Conservation (phyloP, 2,329 filamentous ascomycete species). For the Rasamsonia emersonii region DNA sequence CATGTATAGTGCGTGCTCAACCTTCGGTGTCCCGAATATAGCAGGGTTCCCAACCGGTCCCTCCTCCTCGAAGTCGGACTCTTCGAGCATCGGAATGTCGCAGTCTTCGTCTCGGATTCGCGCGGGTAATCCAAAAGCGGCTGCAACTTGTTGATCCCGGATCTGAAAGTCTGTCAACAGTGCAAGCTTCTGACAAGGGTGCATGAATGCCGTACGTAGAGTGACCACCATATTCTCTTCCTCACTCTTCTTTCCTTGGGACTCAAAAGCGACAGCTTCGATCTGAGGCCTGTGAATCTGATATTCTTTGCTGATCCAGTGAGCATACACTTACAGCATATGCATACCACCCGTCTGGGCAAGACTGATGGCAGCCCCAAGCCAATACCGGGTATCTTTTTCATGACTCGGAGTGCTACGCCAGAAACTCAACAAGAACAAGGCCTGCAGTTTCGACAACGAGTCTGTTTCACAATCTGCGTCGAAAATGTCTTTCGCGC, state of each 20-base stretch:
- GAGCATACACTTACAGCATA: constrained; percentile 18
- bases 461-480: constrained; percentile 46
- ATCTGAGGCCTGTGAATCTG: constrained; percentile 14
- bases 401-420: constrained; percentile 41
- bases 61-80: constrained; percentile 29
- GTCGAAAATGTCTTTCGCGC: constrained; percentile 45
- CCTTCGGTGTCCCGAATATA: constrained; percentile 22
- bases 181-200: not conserved
- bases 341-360: constrained; percentile 41
- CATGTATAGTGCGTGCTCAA: constrained; percentile 25
- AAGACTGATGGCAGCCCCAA: constrained; percentile 43
- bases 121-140: constrained; percentile 38
- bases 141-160: constrained; percentile 41
- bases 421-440: constrained; percentile 51
- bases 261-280: constrained; percentile 22
- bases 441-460: constrained; percentile 41
- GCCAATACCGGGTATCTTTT: constrained; percentile 44
- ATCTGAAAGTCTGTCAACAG: constrained; percentile 19
- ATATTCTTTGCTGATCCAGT: not conserved
- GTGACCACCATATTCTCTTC: constrained; percentile 47
- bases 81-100: constrained; percentile 33
- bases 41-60: constrained; percentile 16
- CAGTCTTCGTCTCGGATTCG: constrained; percentile 44
- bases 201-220: constrained; percentile 30
- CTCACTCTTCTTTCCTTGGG: constrained; percentile 30